These are phyloP conservation scores for Tetrahymena borealis DNA, from an alignment of 73 alveolate species.

Conservation along the genomic window DNA sequence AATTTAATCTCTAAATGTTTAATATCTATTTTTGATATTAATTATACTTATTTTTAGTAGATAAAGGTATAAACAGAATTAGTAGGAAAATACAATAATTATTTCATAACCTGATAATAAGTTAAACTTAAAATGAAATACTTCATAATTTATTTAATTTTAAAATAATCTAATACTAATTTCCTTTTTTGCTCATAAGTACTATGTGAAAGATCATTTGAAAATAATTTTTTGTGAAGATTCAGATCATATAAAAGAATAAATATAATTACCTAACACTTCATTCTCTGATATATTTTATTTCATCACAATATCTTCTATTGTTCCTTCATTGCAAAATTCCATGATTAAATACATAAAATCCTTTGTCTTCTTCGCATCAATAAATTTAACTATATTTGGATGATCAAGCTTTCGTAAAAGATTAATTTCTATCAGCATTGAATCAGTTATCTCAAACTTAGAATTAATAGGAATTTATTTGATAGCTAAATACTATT, in stretches of 20 bases:
- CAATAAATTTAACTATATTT: conserved; percentile 56
- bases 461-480: conserved; percentile 35
- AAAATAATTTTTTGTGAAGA: too few species aligned
- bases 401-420: conserved; percentile 60
- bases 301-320: conserved; percentile 16
- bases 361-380: conserved; percentile 57
- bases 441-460: conserved; percentile 80
- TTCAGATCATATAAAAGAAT: background rate
- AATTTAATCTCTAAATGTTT: too few species aligned
- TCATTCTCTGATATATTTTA: conserved; percentile 33
- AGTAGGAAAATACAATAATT: too few species aligned
- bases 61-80: too few species aligned
- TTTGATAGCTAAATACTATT: conserved; percentile 27
- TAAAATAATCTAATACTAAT: too few species aligned
- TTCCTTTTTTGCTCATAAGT: too few species aligned
- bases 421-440: conserved; percentile 57
- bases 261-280: background rate
- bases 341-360: conserved; percentile 50
- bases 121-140: too few species aligned
- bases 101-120: too few species aligned
- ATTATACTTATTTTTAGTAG: too few species aligned
- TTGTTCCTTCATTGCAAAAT: conserved; percentile 48
- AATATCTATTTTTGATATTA: too few species aligned
- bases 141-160: too few species aligned
- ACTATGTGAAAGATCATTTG: too few species aligned